Conservation (phyloP, 2,329 filamentous ascomycete species). For the Niveomyces coronatus region DNA sequence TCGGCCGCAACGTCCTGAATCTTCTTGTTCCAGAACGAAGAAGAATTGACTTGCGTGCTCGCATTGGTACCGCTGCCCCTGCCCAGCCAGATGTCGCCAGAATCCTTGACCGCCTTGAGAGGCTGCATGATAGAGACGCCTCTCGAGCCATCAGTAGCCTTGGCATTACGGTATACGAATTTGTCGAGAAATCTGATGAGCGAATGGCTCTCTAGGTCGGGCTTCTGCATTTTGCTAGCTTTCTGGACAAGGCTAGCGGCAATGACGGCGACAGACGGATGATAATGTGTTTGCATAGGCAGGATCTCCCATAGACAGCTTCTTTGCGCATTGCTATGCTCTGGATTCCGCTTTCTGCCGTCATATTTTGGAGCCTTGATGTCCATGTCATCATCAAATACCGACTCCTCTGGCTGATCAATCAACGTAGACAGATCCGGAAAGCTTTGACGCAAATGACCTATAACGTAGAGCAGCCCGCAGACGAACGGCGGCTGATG, state of each 20-base stretch:
- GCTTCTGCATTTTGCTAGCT: conserved; percentile 69
- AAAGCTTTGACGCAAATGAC: conserved; percentile 70
- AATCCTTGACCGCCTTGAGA: conserved; percentile 43
- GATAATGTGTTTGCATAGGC: conserved; percentile 57
- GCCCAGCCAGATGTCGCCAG: conserved; percentile 46
- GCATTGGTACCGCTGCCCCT: conserved; percentile 34
- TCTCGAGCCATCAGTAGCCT: conserved; percentile 55
- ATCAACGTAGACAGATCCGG: conserved; percentile 70
- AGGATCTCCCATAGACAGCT: conserved; percentile 86
- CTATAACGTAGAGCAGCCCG: conserved; percentile 81
- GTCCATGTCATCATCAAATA: conserved; percentile 55
- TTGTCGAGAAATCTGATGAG: conserved; percentile 94
- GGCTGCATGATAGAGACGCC: conserved; percentile 97
- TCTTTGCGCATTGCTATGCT: conserved; percentile 84
- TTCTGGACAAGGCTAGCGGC: conserved; percentile 61
- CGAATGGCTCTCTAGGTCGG: conserved; percentile 81
- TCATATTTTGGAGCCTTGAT: conserved; percentile 51
- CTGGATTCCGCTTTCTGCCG: conserved; percentile 81
- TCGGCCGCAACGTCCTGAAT: conserved; percentile 79
- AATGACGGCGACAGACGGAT: conserved; percentile 84
- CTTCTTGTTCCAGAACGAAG: conserved; percentile 86
- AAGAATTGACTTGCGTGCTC: conserved; percentile 58
- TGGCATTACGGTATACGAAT: conserved; percentile 95
- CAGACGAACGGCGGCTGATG: conserved; percentile 91
- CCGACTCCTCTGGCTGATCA: conserved; percentile 65